Evolutionary conservation across 139 green algal genomes (phyloP).

Genomic region (Volvox africanus): DNA sequence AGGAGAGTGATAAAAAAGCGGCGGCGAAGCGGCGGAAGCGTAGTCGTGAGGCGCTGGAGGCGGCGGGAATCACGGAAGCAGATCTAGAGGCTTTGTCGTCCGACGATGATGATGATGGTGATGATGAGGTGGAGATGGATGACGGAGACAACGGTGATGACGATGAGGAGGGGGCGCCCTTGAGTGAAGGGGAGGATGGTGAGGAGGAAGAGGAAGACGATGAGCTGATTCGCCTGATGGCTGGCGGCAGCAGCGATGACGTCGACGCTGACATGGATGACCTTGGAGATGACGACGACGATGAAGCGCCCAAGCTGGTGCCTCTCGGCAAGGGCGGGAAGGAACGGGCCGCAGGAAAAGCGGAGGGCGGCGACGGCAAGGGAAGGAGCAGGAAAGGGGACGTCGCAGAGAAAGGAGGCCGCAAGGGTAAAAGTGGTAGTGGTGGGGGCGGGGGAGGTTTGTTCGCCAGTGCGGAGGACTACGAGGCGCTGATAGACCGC

Average conservation of each 20-base stretch:
- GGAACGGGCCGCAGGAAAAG: not conserved
- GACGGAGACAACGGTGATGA: not conserved
- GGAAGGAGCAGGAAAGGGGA: not conserved
- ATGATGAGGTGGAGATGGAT: slow-evolving; percentile 23
- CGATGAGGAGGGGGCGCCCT: not conserved
- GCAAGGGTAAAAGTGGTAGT: slow-evolving; percentile 19
- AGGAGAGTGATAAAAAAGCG: not conserved
- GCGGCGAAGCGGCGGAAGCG: slow-evolving; percentile 4
- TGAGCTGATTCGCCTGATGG: slow-evolving; percentile 26
- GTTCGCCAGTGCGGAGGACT: slow-evolving; percentile 79
- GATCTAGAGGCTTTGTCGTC: slow-evolving; percentile 4
- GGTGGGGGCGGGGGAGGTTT: slow-evolving; percentile 41
- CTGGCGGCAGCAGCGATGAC: not conserved
- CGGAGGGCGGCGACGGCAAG: slow-evolving; percentile 8
- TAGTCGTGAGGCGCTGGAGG: not conserved
- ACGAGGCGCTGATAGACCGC: slow-evolving; percentile 39
- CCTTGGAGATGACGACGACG: slow-evolving; percentile 1
- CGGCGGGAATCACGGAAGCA: not conserved
- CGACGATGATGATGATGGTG: slow-evolving; percentile 42
- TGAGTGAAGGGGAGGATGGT: not conserved
- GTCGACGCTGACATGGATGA: slow-evolving; percentile 3
- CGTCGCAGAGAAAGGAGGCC: not conserved
- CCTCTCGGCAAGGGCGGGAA: slow-evolving; percentile 27
- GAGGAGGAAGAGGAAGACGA: slow-evolving; percentile 28
- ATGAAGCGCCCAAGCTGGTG: not conserved